A percentile compares a stretch with the other conserved stretches of the same genome.
phyloP scores from a whole-genome alignment of 192 early-diverging fungal genomes.

The Radiomyces spectabilis region DNA sequence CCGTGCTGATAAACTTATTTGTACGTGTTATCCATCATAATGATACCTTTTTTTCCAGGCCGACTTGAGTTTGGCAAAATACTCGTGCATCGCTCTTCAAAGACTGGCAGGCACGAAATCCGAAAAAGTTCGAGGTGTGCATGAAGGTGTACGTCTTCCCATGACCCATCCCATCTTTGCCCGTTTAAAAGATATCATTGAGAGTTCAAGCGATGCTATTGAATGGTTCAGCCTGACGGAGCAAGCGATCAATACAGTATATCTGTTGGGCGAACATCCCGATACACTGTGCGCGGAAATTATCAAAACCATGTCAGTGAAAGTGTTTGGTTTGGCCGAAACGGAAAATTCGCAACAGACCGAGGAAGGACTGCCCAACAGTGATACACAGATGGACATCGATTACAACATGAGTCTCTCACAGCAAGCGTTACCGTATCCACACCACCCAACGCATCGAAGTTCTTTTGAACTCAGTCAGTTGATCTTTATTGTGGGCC shows the following conservation, averaged over 20 bases:
- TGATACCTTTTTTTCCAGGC: slow-evolving; percentile 37
- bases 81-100: slow-evolving; percentile 91
- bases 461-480: slow-evolving; percentile 77
- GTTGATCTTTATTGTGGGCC: slow-evolving; percentile 87
- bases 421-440: slow-evolving; percentile 6
- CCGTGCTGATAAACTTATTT: neutral
- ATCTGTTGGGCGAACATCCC: slow-evolving; percentile 85
- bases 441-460: neutral
- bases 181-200: slow-evolving; percentile 38
- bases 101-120: slow-evolving; percentile 57
- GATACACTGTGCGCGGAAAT: slow-evolving; percentile 73
- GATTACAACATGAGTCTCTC: slow-evolving; percentile 18
- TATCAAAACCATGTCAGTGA: slow-evolving; percentile 56
- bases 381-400: slow-evolving; percentile 23
- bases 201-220: slow-evolving; percentile 32
- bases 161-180: slow-evolving; percentile 51
- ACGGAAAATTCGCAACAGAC: neutral
- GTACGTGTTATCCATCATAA: too few species aligned
- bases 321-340: slow-evolving; percentile 58
- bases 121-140: slow-evolving; percentile 44
- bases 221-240: slow-evolving; percentile 86
- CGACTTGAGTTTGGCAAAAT: slow-evolving; percentile 78
- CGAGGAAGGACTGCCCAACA: slow-evolving; percentile 13
- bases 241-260: slow-evolving; percentile 92
- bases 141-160: slow-evolving; percentile 39